phyloP scores from a whole-genome alignment of 106 monocot species.

The Acorus calamus region DNA sequence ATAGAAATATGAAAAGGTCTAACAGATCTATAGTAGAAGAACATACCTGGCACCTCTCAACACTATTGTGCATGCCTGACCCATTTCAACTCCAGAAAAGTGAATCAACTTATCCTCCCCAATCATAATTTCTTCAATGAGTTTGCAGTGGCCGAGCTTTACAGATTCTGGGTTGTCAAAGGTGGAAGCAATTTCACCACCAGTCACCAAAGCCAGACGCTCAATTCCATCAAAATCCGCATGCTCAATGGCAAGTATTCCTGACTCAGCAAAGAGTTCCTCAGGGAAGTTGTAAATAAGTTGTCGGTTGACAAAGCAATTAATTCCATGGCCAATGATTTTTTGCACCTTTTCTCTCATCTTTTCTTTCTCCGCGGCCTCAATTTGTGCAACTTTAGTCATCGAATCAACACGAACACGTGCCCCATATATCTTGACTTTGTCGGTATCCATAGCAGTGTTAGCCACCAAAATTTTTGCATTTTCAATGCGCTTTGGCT shows the following conservation, averaged over 20 bases:
- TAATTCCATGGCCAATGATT: conserved; percentile 88
- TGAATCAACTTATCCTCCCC: conserved; percentile 88
- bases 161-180: conserved; percentile 97
- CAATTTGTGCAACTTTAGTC: conserved; percentile 88
- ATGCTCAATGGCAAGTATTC: conserved; percentile 97
- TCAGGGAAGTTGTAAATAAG: conserved; percentile 97
- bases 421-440: conserved; percentile 98
- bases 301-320: conserved; percentile 96
- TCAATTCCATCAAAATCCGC: conserved; percentile 99
- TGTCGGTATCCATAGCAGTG: conserved; percentile 99
- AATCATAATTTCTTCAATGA: conserved; percentile 99
- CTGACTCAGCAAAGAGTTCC: conserved; percentile 95
- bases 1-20: too few species aligned
- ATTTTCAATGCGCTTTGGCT: conserved; percentile 86
- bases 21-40: neutral
- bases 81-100: conserved; percentile 95
- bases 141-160: conserved; percentile 91
- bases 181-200: conserved; percentile 95
- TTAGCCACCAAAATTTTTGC: conserved; percentile 97
- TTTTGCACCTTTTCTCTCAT: conserved; percentile 98
- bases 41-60: conserved; percentile 87
- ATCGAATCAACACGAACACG: conserved; percentile 98
- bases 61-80: conserved; percentile 92
- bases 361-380: conserved; percentile 86
- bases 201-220: conserved; percentile 83